Conservation (phyloP, 345 rosid genomes). For the Brassica nigra region DNA sequence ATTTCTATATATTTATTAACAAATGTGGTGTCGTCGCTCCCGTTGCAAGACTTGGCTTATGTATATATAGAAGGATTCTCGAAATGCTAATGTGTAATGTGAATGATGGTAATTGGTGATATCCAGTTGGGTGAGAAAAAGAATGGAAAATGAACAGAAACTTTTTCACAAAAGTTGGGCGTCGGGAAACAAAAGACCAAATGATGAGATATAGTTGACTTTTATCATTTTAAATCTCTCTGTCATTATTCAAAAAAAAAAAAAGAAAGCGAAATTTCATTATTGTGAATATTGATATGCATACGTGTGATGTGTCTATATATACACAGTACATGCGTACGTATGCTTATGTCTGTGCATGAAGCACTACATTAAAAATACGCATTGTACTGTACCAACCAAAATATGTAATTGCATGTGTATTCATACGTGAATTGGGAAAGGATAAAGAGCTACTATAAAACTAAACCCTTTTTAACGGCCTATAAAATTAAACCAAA, state of each 20-base stretch:
- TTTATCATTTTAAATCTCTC: slow-evolving; percentile 43
- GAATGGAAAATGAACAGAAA: slow-evolving; percentile 47
- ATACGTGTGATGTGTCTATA: slow-evolving; percentile 26
- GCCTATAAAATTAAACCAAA: no score
- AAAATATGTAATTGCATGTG: not conserved
- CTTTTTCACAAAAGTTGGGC: slow-evolving; percentile 35
- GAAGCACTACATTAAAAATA: slow-evolving; percentile 10
- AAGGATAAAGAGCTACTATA: not conserved
- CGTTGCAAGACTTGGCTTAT: slow-evolving; percentile 19
- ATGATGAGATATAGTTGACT: slow-evolving; percentile 99
- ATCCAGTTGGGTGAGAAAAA: slow-evolving; percentile 49
- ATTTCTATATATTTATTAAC: slow-evolving; percentile 10
- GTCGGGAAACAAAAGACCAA: slow-evolving; percentile 75
- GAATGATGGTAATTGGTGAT: slow-evolving; percentile 45
- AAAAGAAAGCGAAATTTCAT: not conserved
- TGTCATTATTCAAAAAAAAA: slow-evolving; percentile 19
- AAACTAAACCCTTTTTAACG: no score
- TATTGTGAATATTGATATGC: slow-evolving; percentile 2
- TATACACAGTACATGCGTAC: slow-evolving; percentile 23
- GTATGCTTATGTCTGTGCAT: slow-evolving; percentile 21
- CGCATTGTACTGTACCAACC: not conserved
- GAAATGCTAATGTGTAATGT: slow-evolving; percentile 1
- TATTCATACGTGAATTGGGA: not conserved
- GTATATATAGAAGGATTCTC: slow-evolving; percentile 27
- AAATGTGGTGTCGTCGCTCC: slow-evolving; percentile 2